Base-by-base conservation (phyloP, 768 basidiomycete species). In the Leccinum aurantiacum region DNA sequence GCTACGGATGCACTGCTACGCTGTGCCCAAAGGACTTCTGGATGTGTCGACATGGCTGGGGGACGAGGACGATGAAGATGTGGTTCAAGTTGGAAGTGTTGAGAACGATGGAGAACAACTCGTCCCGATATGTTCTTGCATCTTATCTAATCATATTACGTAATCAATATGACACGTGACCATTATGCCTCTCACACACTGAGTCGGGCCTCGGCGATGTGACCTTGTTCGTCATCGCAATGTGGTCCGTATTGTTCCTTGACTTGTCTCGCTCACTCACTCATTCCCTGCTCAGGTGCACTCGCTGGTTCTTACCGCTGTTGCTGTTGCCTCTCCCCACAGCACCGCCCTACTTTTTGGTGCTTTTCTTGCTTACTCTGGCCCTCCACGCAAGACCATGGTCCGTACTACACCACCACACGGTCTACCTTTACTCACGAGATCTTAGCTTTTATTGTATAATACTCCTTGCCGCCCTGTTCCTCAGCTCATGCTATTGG, bases 11-110 rank as follows among this genome's bases (percentile, higher is more conserved):
- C 81, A 44, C 86, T 90, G 80, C 89, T 92, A 67, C 96, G 86
- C 77, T 98, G 95, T 50, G 96, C 95, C 94, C 95, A 98, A 2
- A 95, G 82, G 37, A 96, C 80, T 77, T 97, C 94, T 38, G 95
- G 95, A 75, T 93, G 92, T 17, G 60, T 67, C 31, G 78, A 25
- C 81, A 82, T 82, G 59, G 63, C 49, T 56, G 63, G 24, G 10
- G 25, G 29, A 29, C 8, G 41, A 47, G 31, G 60, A 56, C 10
- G 62, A 57, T 29, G 57, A 54, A 22, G 17, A 57, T 44, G 53
- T 44, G 53, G 38, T 41, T 41, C 47, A 48, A 48, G 56, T 67
- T 74, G 57, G 70, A 74, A 74, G 24, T 62, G 56, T 63, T 47
- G 54, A 68, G 73, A 74, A 74, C 56, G 69, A 74, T 63, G 66